phyloP scores from a whole-genome alignment of 257 asterid genomes.

The Cynanchum wilfordii region DNA sequence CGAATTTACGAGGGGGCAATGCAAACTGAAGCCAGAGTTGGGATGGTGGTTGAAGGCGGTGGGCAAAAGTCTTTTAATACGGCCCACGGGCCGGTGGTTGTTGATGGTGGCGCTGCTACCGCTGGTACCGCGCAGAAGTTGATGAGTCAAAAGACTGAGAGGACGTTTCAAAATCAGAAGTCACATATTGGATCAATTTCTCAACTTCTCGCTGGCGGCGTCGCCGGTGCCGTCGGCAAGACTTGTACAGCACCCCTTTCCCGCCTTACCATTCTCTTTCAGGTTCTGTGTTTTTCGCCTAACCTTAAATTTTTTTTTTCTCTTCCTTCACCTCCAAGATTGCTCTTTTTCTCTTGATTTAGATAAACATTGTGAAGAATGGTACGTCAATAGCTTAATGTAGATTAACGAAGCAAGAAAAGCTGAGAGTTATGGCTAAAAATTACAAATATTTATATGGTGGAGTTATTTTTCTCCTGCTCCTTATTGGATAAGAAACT shows the following conservation, averaged over 20 bases:
- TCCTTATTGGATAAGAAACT: not conserved
- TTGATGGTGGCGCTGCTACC: conserved; percentile 33
- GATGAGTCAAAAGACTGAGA: conserved; percentile 25
- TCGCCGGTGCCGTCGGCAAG: conserved; percentile 87
- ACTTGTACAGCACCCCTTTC: conserved; percentile 90
- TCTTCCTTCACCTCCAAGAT: not conserved
- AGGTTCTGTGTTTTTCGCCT: conserved; percentile 29
- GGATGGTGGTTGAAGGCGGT: conserved; percentile 48
- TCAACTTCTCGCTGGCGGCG: conserved; percentile 84
- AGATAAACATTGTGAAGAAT: not conserved
- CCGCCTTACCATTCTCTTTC: conserved; percentile 81
- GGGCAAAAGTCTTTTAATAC: conserved; percentile 37
- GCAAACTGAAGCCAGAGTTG: conserved; percentile 78
- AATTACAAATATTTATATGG: not conserved
- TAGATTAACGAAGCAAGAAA: not conserved
- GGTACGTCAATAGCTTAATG: not conserved
- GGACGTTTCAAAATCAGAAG: conserved; percentile 34
- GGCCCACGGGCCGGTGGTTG: conserved; percentile 40
- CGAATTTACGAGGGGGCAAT: conserved; percentile 21
- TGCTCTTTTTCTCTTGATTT: not conserved
- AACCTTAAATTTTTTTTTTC: not conserved
- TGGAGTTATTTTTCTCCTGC: not conserved
- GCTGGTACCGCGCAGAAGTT: conserved; percentile 28
- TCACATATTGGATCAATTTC: conserved; percentile 55
- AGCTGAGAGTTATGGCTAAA: not conserved